A percentile compares a stretch with the other conserved stretches of the same genome.
Evolutionary conservation across 768 basidiomycete genomes (phyloP).

Genomic region (Gautieria morchelliformis): DNA sequence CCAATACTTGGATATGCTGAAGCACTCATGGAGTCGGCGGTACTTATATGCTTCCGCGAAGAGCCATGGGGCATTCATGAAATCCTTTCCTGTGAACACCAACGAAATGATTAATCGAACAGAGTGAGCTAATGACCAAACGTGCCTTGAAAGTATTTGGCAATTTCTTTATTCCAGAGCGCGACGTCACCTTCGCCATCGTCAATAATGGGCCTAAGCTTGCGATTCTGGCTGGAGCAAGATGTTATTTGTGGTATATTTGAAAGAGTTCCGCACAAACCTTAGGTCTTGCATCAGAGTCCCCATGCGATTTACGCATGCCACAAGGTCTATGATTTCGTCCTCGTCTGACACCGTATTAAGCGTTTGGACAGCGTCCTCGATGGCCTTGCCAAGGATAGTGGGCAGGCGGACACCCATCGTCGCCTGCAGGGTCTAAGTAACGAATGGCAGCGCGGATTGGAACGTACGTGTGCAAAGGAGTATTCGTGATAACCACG

Average conservation of each 20-base stretch:
- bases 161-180: constrained; percentile 96
- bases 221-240: constrained; percentile 58
- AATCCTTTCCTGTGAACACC: constrained; percentile 55
- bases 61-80: constrained; percentile 95
- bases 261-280: background rate
- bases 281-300: constrained; percentile 73
- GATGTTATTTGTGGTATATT: background rate
- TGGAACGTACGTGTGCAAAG: constrained; percentile 45
- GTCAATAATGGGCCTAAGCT: constrained; percentile 80
- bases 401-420: constrained; percentile 94
- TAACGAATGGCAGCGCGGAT: background rate
- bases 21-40: constrained; percentile 85
- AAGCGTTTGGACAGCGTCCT: constrained; percentile 80
- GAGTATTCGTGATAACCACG: constrained; percentile 77
- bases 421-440: constrained; percentile 39
- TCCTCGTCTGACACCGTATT: constrained; percentile 83
- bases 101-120: background rate
- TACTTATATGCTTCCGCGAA: constrained; percentile 96
- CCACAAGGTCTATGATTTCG: constrained; percentile 69
- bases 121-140: constrained; percentile 11
- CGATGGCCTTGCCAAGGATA: constrained; percentile 91
- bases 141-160: constrained; percentile 83
- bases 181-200: constrained; percentile 88
- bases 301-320: constrained; percentile 85
- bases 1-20: constrained; percentile 88